Evolutionary conservation across 345 rosid species (phyloP).

Genomic region (Anastatica hierochuntica): DNA sequence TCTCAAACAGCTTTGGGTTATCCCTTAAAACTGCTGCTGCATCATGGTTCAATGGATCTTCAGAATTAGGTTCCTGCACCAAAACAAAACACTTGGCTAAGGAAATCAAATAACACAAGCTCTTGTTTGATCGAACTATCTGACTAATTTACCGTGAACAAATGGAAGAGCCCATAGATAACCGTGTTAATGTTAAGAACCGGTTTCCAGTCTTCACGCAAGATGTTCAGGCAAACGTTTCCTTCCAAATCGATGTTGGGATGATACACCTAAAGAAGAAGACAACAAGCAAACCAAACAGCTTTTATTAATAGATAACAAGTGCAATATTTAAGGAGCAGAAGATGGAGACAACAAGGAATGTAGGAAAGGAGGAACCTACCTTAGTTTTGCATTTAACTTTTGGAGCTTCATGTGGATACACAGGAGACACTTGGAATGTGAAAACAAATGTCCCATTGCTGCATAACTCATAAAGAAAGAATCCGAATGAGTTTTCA

Average conservation of each 20-base stretch:
- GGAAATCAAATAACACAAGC: background rate
- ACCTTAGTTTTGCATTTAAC: conserved; percentile 99
- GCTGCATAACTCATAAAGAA: conserved; percentile 35
- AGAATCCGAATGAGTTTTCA: background rate
- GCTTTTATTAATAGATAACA: background rate
- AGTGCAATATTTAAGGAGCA: too few species aligned
- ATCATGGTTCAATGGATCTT: conserved; percentile 94
- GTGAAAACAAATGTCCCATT: conserved; percentile 80
- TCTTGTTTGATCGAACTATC: background rate
- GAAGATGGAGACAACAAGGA: background rate
- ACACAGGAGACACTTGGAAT: conserved; percentile 77
- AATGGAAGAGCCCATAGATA: conserved; percentile 83
- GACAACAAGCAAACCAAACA: background rate
- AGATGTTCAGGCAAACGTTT: conserved; percentile 84
- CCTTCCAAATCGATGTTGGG: conserved; percentile 99
- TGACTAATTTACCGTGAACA: conserved; percentile 55
- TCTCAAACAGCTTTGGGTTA: conserved; percentile 56
- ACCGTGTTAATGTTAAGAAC: conserved; percentile 90
- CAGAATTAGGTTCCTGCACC: conserved; percentile 74
- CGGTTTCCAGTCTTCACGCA: conserved; percentile 98
- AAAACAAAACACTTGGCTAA: background rate
- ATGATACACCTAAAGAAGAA: conserved; percentile 60
- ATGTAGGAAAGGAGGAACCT: background rate
- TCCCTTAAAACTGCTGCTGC: conserved; percentile 88
- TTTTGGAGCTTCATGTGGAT: conserved; percentile 94